These are phyloP conservation scores for Phaeodactylum tricornutum DNA, from an alignment of 108 stramenopile species.

Conservation along the genomic window DNA sequence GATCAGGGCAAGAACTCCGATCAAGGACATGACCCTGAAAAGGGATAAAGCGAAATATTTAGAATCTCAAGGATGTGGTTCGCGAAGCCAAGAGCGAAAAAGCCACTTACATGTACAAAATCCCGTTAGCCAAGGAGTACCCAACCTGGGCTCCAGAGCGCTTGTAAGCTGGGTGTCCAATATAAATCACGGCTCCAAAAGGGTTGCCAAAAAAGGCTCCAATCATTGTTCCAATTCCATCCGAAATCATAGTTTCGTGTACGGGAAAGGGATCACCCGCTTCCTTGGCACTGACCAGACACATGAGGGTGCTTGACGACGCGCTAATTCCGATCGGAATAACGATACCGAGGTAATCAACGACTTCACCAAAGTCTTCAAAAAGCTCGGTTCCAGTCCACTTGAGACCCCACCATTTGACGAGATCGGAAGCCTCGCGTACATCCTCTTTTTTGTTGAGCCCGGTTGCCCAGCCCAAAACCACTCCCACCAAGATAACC, in stretches of 20 bases:
- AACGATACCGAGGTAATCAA: slow-evolving; percentile 39
- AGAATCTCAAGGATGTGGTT: background rate
- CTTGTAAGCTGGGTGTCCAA: slow-evolving; percentile 69
- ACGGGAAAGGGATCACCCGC: slow-evolving; percentile 50
- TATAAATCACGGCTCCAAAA: slow-evolving; percentile 53
- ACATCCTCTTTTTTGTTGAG: slow-evolving; percentile 17
- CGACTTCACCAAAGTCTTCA: slow-evolving; percentile 17
- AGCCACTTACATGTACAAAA: slow-evolving; percentile 39
- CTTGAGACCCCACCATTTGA: slow-evolving; percentile 18
- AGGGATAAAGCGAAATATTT: background rate
- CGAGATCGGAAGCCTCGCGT: slow-evolving; percentile 11
- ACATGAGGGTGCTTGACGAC: slow-evolving; percentile 24
- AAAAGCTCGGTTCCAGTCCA: slow-evolving; percentile 25
- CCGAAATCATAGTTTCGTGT: slow-evolving; percentile 46
- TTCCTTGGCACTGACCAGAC: slow-evolving; percentile 36
- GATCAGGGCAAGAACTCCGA: slow-evolving; percentile 27
- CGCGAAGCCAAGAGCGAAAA: too few relatives aligned
- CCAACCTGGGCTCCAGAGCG: slow-evolving; percentile 35
- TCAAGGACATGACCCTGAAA: slow-evolving; percentile 27
- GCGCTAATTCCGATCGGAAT: slow-evolving; percentile 40
- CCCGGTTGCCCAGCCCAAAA: slow-evolving; percentile 34
- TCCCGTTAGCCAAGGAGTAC: slow-evolving; percentile 41
- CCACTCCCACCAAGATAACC: slow-evolving; percentile 26
- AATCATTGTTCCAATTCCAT: slow-evolving; percentile 59
- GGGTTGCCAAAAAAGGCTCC: slow-evolving; percentile 45